Conservation (phyloP, 345 rosid species). For the Lumnitzera racemosa region DNA sequence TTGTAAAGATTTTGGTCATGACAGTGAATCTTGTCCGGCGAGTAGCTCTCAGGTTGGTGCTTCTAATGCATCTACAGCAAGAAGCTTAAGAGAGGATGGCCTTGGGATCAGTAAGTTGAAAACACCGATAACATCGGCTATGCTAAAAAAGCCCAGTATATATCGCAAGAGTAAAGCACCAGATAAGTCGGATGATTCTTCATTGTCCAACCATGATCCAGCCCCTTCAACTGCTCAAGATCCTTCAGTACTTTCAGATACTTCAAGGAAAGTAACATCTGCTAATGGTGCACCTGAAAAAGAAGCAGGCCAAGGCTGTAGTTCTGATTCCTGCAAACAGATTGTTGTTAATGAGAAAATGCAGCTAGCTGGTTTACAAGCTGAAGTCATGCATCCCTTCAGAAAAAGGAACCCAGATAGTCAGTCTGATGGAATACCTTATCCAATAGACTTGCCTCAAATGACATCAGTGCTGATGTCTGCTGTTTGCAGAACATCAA, state of each 20-base stretch:
- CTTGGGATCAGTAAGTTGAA: constrained; percentile 53
- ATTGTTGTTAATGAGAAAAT: constrained; percentile 25
- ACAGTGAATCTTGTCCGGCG: constrained; percentile 42
- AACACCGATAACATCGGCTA: constrained; percentile 79
- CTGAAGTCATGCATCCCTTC: constrained; percentile 19
- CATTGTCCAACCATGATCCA: constrained; percentile 31
- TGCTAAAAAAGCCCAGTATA: constrained; percentile 65
- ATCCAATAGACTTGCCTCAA: constrained; percentile 18
- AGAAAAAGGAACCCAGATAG: constrained; percentile 24
- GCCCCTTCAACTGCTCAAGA: constrained; percentile 37
- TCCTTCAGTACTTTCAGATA: constrained; percentile 30
- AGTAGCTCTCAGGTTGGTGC: constrained; percentile 34
- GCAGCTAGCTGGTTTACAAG: constrained; percentile 26
- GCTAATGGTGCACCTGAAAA: constrained; percentile 43
- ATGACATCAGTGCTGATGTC: constrained; percentile 23
- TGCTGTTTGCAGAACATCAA: constrained; percentile 28
- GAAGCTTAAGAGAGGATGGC: constrained; percentile 38
- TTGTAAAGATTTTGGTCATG: constrained; percentile 54
- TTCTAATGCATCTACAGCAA: constrained; percentile 38
- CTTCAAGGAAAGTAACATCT: constrained; percentile 29
- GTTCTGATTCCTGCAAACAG: constrained; percentile 32
- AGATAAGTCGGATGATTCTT: constrained; percentile 42
- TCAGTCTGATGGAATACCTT: constrained; percentile 19
- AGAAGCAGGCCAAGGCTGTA: constrained; percentile 17
- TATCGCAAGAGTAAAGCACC: constrained; percentile 45